A percentile compares a stretch with the other conserved stretches of the same genome.
Conservation (phyloP, 192 early-diverging fungal species). For the Umbelopsis sp. region DNA sequence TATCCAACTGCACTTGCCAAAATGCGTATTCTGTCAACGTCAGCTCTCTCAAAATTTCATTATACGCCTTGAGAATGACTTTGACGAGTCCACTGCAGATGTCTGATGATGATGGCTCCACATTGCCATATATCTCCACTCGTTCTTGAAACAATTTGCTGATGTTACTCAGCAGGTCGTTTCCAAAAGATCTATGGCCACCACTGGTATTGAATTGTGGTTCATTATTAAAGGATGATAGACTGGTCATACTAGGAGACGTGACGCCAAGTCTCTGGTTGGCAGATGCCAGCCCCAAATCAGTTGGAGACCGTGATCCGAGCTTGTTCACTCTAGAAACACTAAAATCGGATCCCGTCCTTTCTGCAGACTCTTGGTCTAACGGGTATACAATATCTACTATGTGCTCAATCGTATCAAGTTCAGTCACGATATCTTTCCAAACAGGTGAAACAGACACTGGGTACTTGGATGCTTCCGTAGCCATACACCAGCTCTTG, state of each 20-base stretch:
- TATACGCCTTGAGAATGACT: conserved; percentile 64
- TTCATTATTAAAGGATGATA: conserved; percentile 12
- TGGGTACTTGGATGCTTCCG: background rate
- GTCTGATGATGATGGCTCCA: conserved; percentile 54
- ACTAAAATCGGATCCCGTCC: conserved; percentile 25
- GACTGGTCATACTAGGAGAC: conserved; percentile 17
- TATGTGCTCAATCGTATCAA: conserved; percentile 43
- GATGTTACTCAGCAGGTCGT: conserved; percentile 61
- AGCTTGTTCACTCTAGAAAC: background rate
- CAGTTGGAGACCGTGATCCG: conserved; percentile 1
- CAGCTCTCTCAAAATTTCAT: conserved; percentile 59
- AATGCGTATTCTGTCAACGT: conserved; percentile 55
- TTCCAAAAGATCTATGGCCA: conserved; percentile 20
- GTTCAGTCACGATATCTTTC: conserved; percentile 33
- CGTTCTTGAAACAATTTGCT: conserved; percentile 72
- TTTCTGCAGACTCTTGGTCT: conserved; percentile 27
- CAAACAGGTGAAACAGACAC: conserved; percentile 39
- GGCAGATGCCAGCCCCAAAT: background rate
- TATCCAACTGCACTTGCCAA: conserved; percentile 72
- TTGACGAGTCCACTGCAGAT: conserved; percentile 56
- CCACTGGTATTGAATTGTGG: background rate
- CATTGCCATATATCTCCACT: conserved; percentile 61
- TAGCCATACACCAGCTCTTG: background rate
- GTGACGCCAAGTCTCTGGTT: background rate
- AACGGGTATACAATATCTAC: conserved; percentile 43